Percentiles rank a stretch among this genome's conserved stretches.
phyloP scores from a whole-genome alignment of 305 asterid genomes.

The Andrographis paniculata region DNA sequence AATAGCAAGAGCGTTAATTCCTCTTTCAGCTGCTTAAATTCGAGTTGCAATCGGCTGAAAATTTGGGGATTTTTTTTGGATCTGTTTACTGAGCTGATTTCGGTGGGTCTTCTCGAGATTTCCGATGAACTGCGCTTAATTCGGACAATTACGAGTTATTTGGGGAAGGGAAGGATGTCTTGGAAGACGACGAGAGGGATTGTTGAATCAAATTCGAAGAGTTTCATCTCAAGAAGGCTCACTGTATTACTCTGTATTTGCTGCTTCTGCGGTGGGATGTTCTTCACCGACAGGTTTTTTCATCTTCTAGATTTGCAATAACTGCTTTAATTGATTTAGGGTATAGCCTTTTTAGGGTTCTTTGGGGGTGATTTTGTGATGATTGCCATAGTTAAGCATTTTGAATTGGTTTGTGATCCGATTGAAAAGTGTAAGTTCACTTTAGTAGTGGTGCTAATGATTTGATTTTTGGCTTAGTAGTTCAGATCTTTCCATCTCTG shows the following conservation, averaged over 20 bases:
- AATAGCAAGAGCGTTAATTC: not conserved
- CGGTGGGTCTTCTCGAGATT: slow-evolving; percentile 15
- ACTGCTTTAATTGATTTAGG: not conserved
- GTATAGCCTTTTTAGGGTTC: slow-evolving; percentile 12
- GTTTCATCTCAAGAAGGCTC: slow-evolving; percentile 48
- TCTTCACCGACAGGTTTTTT: slow-evolving; percentile 86
- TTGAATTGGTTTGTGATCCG: slow-evolving; percentile 18
- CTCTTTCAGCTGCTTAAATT: slow-evolving; percentile 6
- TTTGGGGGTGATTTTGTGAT: slow-evolving; percentile 15
- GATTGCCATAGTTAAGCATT: slow-evolving; percentile 7
- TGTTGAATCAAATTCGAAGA: slow-evolving; percentile 44
- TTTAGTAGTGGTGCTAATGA: slow-evolving; percentile 26
- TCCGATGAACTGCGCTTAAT: slow-evolving; percentile 20
- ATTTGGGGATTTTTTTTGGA: slow-evolving; percentile 21
- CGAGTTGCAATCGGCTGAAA: slow-evolving; percentile 12
- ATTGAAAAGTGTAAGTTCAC: slow-evolving; percentile 17
- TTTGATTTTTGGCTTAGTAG: not conserved
- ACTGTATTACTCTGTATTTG: slow-evolving; percentile 70
- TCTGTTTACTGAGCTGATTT: slow-evolving; percentile 17
- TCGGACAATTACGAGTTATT: slow-evolving; percentile 25
- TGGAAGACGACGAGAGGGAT: slow-evolving; percentile 87
- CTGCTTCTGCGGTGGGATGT: slow-evolving; percentile 90
- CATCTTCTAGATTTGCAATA: slow-evolving; percentile 6
- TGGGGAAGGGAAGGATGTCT: slow-evolving; percentile 44
- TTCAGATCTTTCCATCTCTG: slow-evolving; percentile 4